Base-by-base conservation (phyloP, 371 early-diverging fungal genomes). In the Choanephora cucurbitarum region DNA sequence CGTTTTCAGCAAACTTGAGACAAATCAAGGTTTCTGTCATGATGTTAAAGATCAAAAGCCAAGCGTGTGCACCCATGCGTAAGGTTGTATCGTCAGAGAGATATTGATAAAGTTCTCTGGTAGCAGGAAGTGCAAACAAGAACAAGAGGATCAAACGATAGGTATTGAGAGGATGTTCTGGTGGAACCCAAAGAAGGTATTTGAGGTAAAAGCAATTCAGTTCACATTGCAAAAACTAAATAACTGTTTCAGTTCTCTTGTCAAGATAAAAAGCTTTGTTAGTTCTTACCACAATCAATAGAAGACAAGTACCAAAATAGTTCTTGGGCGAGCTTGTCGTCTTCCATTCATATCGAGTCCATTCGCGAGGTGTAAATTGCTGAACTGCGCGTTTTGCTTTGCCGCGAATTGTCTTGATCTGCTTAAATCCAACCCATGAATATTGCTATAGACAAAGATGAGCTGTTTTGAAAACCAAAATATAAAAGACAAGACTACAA, bases 181-280 rank as follows among this genome's bases (percentile, higher is more conserved):
- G 92, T 17, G 98, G 95, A n/a, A 97, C 73, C 94, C 95, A 97
- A 34, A 97, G 73, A 11, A 97, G 77, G 51, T 87, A 90, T 75
- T 97, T 98, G 34, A 98, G 79, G 58, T 97, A 96, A 64, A 97
- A 97, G 41, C 91, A 92, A 62, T 96, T 96, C 46, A 97, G 72
- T 67, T 96, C 97, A 48, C 86, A 85, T 58, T 86, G 84, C 60
- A 96, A 66, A 48, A 87, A 76, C 78, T 87, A 73, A 4, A 60
- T 45, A 48, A 41, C 9, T 46, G 3, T 57, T 60, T 54, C 74
- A 11, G 33, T 13, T 11, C 21, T 24, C 33, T 18, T 39, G 3
- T 1, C 6, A 15, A 0, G 5, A 33, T 19, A 33, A 11, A n/a
- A n/a, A n/a, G n/a, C n/a, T 23, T 47, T 51, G 19, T 14, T 10